Evolutionary conservation across 352 stramenopile species (phyloP), one percentile per base, ranked within the genome.

Genomic region (Thraustochytrium striatum): DNA sequence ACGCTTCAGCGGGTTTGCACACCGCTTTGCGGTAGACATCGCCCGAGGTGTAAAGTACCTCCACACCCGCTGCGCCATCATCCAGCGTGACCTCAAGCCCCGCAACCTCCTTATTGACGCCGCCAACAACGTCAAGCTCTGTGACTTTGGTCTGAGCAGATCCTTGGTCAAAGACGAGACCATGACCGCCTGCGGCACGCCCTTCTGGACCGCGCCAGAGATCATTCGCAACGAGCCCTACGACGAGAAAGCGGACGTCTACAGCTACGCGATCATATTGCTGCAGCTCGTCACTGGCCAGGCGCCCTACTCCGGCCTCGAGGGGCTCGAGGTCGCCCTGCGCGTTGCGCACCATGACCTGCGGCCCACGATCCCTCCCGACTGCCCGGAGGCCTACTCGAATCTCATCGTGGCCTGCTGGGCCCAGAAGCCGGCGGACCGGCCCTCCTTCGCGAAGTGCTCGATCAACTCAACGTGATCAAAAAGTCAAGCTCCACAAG

Each of bases 81-180:
- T 95, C 21, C 91, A 95, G 58, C 89, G 89, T 52, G 90, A 95
- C 52, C 85, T 95, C 35, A 95, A 95, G 84, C 93, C 89, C 85
- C 87, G 93, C 39, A 95, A 95, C 72, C 68, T 95, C 36, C 85
- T 95, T 0, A 92, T 95, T 50, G 89, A 95, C 83, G 87, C 88
- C 5, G 89, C 94, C 72, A 94, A 90, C 88, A 88, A 89, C 3
- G 93, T 90, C 82, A 95, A 94, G 57, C 88, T 95, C 11, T 93
- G 87, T 7, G 91, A 95, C 68, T 94, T 95, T 84, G 90, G 91
- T 1, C 84, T 99, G 9, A 97, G 92, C 72, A 93, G 93, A 38
- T 39, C 43, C 32, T 88, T 98, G 70, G 82, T 78, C 13, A 82
- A 91, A 32, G 95, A 81, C 9, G 30, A 69, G 28, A 89, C 90